A percentile compares a stretch with the other conserved stretches of the same genome.
phyloP scores from a whole-genome alignment of 2,329 filamentous ascomycete genomes.

The Monilinia polystroma region DNA sequence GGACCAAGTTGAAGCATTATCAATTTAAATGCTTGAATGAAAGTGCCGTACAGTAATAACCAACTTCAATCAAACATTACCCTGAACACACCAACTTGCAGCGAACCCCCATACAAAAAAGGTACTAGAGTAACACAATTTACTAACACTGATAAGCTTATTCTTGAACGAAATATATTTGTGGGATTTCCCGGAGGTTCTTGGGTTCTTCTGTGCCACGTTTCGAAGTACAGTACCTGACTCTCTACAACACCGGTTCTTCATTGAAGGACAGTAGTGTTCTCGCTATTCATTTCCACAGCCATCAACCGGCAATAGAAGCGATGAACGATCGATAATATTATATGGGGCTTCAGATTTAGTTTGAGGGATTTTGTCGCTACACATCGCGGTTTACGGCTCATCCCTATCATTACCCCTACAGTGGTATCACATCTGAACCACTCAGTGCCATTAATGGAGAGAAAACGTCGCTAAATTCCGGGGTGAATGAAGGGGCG shows the following conservation, averaged over 20 bases:
- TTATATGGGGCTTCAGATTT: neutral
- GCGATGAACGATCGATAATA: constrained; percentile 8
- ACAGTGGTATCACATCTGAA: neutral
- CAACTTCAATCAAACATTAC: neutral
- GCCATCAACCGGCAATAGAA: neutral
- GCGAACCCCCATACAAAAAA: constrained; percentile 3
- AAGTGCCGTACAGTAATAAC: neutral
- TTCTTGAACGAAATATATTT: neutral
- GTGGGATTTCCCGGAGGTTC: neutral
- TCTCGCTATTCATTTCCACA: constrained; percentile 3
- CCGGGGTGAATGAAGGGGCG: constrained; percentile 3
- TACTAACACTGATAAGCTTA: neutral
- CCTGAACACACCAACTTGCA: constrained; percentile 2
- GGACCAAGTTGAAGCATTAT: constrained; percentile 1
- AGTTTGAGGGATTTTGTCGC: neutral
- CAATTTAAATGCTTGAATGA: neutral
- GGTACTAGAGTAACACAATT: neutral
- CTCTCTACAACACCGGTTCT: neutral
- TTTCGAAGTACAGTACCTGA: neutral
- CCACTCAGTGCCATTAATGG: neutral
- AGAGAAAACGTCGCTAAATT: neutral
- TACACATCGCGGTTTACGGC: constrained; percentile 6
- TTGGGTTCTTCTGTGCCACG: constrained; percentile 8
- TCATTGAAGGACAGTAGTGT: neutral
- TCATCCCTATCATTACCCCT: constrained; percentile 15